Conservation (phyloP, 208 protist species). For the Trypanosoma melophagium region DNA sequence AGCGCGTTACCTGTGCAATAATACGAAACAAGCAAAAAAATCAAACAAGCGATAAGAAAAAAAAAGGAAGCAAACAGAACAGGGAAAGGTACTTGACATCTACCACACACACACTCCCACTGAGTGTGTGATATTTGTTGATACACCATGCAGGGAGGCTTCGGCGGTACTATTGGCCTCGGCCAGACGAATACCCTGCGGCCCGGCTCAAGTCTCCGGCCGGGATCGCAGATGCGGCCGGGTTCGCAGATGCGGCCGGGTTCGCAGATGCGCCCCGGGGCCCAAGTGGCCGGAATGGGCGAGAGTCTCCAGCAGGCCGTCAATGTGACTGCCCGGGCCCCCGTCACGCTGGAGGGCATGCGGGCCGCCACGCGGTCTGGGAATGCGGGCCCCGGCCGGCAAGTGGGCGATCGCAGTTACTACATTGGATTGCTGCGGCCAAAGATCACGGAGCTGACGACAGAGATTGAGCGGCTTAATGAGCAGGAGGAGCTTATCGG, state of each 20-base stretch:
- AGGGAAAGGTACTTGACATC: no score
- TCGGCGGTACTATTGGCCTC: slow-evolving; percentile 14
- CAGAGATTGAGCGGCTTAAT: slow-evolving; percentile 83
- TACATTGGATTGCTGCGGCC: slow-evolving; percentile 87
- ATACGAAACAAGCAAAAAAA: no score
- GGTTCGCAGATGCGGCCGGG: slow-evolving; percentile 41
- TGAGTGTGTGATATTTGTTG: background rate
- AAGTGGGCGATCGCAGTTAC: slow-evolving; percentile 90
- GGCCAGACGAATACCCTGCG: slow-evolving; percentile 44
- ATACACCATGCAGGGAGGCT: slow-evolving; percentile 17
- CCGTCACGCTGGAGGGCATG: slow-evolving; percentile 83
- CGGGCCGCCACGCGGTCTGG: slow-evolving; percentile 70
- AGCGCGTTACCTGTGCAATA: no score
- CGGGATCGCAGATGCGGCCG: slow-evolving; percentile 67
- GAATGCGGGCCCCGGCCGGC: slow-evolving; percentile 74
- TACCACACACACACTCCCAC: background rate
- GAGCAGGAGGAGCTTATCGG: slow-evolving; percentile 85
- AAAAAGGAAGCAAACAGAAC: no score
- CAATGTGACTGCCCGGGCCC: slow-evolving; percentile 57
- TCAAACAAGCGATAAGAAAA: no score
- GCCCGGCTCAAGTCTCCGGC: slow-evolving; percentile 32
- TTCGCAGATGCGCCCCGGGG: slow-evolving; percentile 71
- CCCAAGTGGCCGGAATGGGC: slow-evolving; percentile 72
- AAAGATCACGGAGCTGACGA: slow-evolving; percentile 85
- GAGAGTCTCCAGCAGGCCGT: slow-evolving; percentile 82